phyloP scores from a whole-genome alignment of 176 grass and related monocot species.

The Rhynchospora breviuscula region DNA sequence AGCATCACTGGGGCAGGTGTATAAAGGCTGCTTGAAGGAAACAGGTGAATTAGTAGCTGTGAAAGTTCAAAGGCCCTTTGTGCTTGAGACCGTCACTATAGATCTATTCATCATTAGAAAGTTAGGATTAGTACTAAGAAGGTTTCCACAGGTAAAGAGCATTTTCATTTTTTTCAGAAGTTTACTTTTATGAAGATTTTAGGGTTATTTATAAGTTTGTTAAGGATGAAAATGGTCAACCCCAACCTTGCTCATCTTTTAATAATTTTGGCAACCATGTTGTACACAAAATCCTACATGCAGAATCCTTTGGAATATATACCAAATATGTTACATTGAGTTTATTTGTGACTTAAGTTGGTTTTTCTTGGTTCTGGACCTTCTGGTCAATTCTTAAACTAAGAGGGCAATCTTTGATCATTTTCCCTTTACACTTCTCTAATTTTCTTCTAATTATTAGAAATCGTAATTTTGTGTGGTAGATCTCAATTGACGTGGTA shows the following conservation, averaged over 20 bases:
- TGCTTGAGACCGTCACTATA: conserved; percentile 88
- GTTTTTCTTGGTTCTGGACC: neutral
- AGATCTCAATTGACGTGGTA: conserved; percentile 92
- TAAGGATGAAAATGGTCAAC: neutral
- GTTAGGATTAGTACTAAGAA: conserved; percentile 71
- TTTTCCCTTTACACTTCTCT: neutral
- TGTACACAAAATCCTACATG: neutral
- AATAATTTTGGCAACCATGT: neutral
- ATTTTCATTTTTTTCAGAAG: neutral
- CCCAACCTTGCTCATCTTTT: neutral
- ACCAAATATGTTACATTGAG: neutral
- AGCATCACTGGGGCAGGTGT: conserved; percentile 97
- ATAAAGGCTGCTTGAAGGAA: conserved; percentile 93
- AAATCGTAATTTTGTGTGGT: conserved; percentile 44
- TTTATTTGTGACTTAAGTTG: neutral
- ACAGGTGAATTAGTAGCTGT: conserved; percentile 87
- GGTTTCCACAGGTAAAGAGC: conserved; percentile 69
- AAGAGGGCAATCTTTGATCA: neutral
- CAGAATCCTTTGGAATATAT: neutral
- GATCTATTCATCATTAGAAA: conserved; percentile 93
- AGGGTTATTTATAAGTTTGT: neutral
- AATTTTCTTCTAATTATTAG: conserved; percentile 8
- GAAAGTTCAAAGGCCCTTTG: conserved; percentile 92
- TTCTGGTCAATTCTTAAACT: neutral
- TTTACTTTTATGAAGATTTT: conserved; percentile 6